Base-by-base conservation (phyloP, 1,139 yeast species). In the Saccharomyces hybrid region DNA sequence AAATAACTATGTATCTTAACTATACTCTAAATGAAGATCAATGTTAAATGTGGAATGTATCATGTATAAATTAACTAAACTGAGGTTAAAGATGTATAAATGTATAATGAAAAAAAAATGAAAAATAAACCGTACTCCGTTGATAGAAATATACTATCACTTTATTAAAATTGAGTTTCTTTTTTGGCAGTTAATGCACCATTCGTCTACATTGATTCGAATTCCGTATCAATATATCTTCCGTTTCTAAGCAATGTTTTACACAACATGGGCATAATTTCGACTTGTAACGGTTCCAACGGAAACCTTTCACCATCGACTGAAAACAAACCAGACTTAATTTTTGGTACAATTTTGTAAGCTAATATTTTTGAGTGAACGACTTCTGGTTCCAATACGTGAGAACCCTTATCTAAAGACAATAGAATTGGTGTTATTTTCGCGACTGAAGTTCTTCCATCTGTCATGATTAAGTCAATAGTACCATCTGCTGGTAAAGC, bases 281-380 rank as follows among this genome's bases (percentile, higher is more conserved):
- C 97, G 13, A 86, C 97, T 68, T 91, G 97, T 57, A 86, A 71
- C 1, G 96, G 83, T 62, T 79, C 82, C 57, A 85, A 78, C 0
- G 95, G 95, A 62, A 85, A 90, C 53, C 76, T 75, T 70, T 93
- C 99, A 41, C 99, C 99, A 70, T 93, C 99, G 14, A 93, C 82
- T 2, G 95, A 83, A 25, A 93, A 75, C 59, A 78, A 81, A 56
- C 89, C 88, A 19, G 73, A 72, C n/a, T 56, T 57, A 3, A 77
- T 62, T 57, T 75, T 77, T 0, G 99, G 99, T 0, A 82, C 77
- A 52, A 93, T 72, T 61, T 95, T 77, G 68, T 84, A 91, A 0
- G 93, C 93, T 50, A 74, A 70, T 8, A 89, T 81, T 70, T 93
- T 93, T 8, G 88, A 79, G 70, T 93, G 96, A 14, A 78, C 74